Base-by-base conservation (phyloP, 192 early-diverging fungal genomes). In the Podila horticola region DNA sequence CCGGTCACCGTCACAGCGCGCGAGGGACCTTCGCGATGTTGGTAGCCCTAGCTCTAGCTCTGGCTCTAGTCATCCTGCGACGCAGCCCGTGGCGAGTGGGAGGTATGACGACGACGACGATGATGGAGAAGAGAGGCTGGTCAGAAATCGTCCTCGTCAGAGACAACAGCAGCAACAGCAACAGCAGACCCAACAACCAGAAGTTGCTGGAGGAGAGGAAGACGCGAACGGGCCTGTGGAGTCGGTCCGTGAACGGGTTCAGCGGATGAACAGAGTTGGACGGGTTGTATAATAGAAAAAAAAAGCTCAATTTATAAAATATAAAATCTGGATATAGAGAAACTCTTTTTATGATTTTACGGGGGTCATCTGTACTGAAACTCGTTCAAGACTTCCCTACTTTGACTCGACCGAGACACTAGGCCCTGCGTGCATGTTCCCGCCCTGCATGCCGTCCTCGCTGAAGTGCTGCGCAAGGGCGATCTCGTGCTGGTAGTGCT, bases 381-480 rank as follows among this genome's bases (percentile, higher is more conserved):
- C 34, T 36, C 34, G 4, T 10, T 36, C 34, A 26, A 55, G 19
- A 26, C n/a, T 24, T 34, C 26, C 15, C 45, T 79, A 79, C 66
- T 79, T 79, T 17, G 69, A 67, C 22, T 65, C 61, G 22, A 81
- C 77, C 24, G 77, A 66, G 13, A 69, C 77, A 29, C 48, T 73
- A 6, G 67, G 62, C 9, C 71, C 71, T 0, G 51, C 20, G 26
- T 51, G 72, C 77, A 81, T 73, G 66, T 81, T 81, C 2, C 60
- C 61, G 33, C 77, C 77, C 20, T 84, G 77, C 79, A 97, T 88
- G 26, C 97, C 95, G 62, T 95, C 91, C 17, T 91, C 86, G 74
- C 90, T 92, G 83, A 97, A 98, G 75, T 94, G 88, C 82, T 98
- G 97, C 15, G 90, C 82, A 69, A 88, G 91, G 6, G 93, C 70